Percentiles rank a stretch among this genome's conserved stretches.
These are phyloP conservation scores for Coemansia sp. DNA, from an alignment of 192 early-diverging fungal genomes.

Conservation along the genomic window DNA sequence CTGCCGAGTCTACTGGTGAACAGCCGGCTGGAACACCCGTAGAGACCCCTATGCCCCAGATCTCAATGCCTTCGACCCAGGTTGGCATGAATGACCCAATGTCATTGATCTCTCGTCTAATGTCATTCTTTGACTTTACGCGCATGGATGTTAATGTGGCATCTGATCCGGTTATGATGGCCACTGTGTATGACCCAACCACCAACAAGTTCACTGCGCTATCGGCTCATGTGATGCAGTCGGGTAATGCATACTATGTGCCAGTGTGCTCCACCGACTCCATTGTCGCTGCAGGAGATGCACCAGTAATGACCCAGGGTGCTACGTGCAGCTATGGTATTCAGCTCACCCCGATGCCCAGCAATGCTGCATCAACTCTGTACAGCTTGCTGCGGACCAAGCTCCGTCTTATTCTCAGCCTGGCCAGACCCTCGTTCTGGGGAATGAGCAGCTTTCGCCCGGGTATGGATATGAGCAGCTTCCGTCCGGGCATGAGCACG, in stretches of 20 bases:
- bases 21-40: not conserved
- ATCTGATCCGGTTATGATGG: constrained; percentile 2
- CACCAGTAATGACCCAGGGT: not conserved
- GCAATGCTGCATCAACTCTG: constrained; percentile 9
- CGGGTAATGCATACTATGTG: not conserved
- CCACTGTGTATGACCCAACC: constrained; percentile 16
- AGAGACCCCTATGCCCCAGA: too few species aligned
- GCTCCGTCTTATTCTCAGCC: constrained; percentile 1
- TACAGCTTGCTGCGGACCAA: constrained; percentile 5
- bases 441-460: not conserved
- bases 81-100: not conserved
- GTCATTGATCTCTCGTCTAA: constrained; percentile 14
- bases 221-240: constrained; percentile 10
- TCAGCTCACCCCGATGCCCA: constrained; percentile 19
- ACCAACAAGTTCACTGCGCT: constrained; percentile 15
- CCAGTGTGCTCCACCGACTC: constrained; percentile 16
- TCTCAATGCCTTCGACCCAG: not conserved
- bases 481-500: too few species aligned
- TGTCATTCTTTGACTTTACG: constrained; percentile 25
- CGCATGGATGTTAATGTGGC: constrained; percentile 1
- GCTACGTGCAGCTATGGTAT: constrained; percentile 23
- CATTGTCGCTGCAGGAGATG: not conserved
- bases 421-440: constrained; percentile 1
- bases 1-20: too few species aligned
- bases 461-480: too few species aligned